Evolutionary conservation across 176 grass and related monocot genomes (phyloP), one percentile per base, ranked within the genome.

Genomic region (Triticum turgidum): DNA sequence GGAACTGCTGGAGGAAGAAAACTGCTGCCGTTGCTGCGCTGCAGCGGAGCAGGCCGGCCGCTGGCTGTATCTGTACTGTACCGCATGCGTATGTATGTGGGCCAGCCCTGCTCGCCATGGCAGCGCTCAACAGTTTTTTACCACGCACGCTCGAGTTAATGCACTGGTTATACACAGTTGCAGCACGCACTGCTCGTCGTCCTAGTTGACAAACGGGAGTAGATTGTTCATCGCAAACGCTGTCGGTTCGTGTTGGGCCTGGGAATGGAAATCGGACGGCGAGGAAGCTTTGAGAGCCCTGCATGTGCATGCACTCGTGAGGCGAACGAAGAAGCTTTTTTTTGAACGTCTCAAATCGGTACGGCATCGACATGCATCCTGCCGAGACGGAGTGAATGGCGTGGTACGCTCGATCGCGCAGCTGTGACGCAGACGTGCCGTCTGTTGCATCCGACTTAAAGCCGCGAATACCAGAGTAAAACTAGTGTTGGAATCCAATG

Each of bases 371-470:
- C 73, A 76, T 1, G 37, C 82, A 15, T 14, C 70, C 71, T 78
- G 62, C 72, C 5, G 25, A 39, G 73, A 20, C n/a, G n/a, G 65
- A 78, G 79, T 56, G 76, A 73, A 22, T 73, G 73, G 39, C 44
- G 56, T n/a, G n/a, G 56, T 30, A 29, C 61, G 71, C 71, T 69
- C 27, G 34, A 77, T 70, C 49, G 3, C 35, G 10, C 49, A 83
- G 44, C 74, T 73, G 74, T 6, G 74, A 56, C 18, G 74, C 74
- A 77, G 80, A 75, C 59, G 80, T 87, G 67, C 85, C 76, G 37
- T 87, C 56, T 83, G 84, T 80, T 84, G 58, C 20, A 20, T n/a
- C 67, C 67, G 59, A 59, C 44, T 66, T 66, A 38, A 84, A 88
- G 65, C 11, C 39, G 6, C 13, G 51, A 51, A 59, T 59, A 59